Base-by-base conservation (phyloP, 495 filamentous ascomycete genomes). In the Rostrohypoxylon terebratum region DNA sequence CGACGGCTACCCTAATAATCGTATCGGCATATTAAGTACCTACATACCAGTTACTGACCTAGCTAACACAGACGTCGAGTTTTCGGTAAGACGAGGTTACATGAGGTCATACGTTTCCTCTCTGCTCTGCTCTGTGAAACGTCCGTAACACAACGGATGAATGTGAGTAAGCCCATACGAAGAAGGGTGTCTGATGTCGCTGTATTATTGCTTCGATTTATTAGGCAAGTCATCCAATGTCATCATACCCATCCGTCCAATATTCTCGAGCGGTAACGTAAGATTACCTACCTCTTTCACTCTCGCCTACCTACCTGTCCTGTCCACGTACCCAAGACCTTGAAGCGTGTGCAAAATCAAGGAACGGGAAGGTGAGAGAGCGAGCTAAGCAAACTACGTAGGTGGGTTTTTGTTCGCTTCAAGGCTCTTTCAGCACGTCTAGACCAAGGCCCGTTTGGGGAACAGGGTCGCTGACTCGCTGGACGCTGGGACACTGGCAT, bases 291-390 rank as follows among this genome's bases (percentile, higher is more conserved):
- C 44, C 4, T 48, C 44, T 3, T 14, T 16, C 8, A 11, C 14
- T 13, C 16, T 9, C 18, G 14, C 11, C 6, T 20, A 45, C 13
- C 13, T 45, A 20, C n/a, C 16, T 48, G 8, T 23, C n/a, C n/a
- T n/a, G n/a, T n/a, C n/a, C n/a, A n/a, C n/a, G n/a, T n/a, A n/a
- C n/a, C n/a, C n/a, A n/a, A n/a, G n/a, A n/a, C n/a, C n/a, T n/a
- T n/a, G n/a, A n/a, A n/a, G n/a, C n/a, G n/a, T n/a, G n/a, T n/a
- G n/a, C n/a, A 21, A 25, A 23, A 38, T 8, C 58, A 36, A 20
- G 58, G 20, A 68, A 68, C 59, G 61, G 65, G 65, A 68, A 68
- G 65, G 65, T 62, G 45, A 66, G 34, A 66, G 34, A 21, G 40
- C 13, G 14, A 50, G 20, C 47, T 25, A 48, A 20, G n/a, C 10